These are phyloP conservation scores for Vigna trinervia DNA, from an alignment of 306 rosid genomes.

Conservation along the genomic window DNA sequence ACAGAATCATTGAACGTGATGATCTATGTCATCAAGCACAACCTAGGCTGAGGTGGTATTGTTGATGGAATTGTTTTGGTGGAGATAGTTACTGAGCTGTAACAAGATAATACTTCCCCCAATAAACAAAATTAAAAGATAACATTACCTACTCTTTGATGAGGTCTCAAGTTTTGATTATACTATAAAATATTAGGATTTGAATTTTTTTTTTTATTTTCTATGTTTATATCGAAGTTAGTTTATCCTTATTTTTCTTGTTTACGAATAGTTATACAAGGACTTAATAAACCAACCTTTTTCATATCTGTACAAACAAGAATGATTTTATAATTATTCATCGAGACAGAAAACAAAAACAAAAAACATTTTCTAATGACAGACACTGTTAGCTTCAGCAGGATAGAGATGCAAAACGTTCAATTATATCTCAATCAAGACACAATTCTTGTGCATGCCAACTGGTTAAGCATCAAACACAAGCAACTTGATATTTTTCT, in stretches of 20 bases:
- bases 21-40: conserved; percentile 9
- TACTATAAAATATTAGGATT: neutral
- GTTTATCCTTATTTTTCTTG: neutral
- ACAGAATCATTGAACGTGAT: neutral
- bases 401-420: neutral
- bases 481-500: neutral
- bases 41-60: too few relatives aligned
- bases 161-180: neutral
- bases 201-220: neutral
- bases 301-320: neutral
- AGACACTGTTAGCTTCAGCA: neutral
- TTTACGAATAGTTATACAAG: neutral
- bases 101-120: neutral
- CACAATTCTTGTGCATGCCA: neutral
- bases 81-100: neutral
- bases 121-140: neutral
- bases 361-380: neutral
- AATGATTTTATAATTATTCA: neutral
- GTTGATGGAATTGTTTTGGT: too few relatives aligned
- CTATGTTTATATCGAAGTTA: neutral
- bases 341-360: neutral
- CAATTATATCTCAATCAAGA: neutral
- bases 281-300: too few relatives aligned
- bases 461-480: conserved; percentile 5
- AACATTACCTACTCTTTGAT: neutral